Conservation (phyloP, 2,329 filamentous ascomycete species). For the Talaromyces rugulosus region DNA sequence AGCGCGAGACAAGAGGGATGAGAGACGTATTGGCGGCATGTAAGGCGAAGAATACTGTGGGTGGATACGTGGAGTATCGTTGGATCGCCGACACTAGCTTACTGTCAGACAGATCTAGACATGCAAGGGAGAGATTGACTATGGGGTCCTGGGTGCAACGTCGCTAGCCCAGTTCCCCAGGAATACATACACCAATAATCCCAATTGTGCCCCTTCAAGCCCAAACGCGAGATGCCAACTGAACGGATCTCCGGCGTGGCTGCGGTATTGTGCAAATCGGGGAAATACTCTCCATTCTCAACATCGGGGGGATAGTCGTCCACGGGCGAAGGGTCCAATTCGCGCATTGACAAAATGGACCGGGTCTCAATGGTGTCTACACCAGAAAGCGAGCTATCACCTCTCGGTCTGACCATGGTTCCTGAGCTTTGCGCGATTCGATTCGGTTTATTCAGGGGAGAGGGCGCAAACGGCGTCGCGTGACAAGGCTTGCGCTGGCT, state of each 20-base stretch:
- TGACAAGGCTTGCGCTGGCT: not conserved
- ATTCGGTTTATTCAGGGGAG: not conserved
- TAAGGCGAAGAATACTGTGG: constrained; percentile 68
- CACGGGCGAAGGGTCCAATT: constrained; percentile 80
- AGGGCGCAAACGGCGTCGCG: not conserved
- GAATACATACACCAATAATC: constrained; percentile 67
- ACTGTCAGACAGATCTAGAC: constrained; percentile 2
- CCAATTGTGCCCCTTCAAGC: constrained; percentile 65
- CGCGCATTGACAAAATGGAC: constrained; percentile 63
- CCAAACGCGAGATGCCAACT: constrained; percentile 30
- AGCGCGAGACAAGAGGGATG: constrained; percentile 70
- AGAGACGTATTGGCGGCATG: constrained; percentile 79
- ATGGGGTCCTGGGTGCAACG: not conserved
- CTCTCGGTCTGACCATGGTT: constrained; percentile 9
- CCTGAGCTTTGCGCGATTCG: not conserved
- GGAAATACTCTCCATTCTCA: constrained; percentile 49
- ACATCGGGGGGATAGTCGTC: constrained; percentile 48
- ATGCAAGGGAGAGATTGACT: not conserved
- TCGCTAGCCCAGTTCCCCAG: not conserved
- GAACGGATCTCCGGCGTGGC: constrained; percentile 12
- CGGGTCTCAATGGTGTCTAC: constrained; percentile 28
- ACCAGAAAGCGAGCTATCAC: constrained; percentile 15
- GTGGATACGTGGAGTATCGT: constrained; percentile 84
- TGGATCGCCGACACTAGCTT: constrained; percentile 68
- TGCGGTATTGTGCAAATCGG: constrained; percentile 19